A percentile compares a stretch with the other conserved stretches of the same genome.
Evolutionary conservation across 345 rosid species (phyloP).

Genomic region (Ceriops decandra): DNA sequence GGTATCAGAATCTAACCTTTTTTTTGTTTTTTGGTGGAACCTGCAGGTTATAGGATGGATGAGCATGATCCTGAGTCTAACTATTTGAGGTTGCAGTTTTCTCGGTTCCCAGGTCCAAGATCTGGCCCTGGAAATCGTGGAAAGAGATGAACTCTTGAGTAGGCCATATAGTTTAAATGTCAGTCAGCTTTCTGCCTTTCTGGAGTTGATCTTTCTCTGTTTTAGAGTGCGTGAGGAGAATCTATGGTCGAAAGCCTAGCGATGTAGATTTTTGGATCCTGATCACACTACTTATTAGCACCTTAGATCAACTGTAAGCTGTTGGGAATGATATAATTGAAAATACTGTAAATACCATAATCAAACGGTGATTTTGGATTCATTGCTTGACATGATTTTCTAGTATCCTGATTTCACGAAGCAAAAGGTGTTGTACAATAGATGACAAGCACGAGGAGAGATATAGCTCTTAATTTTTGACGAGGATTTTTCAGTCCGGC

Average conservation of each 20-base stretch:
- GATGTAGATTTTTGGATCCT: slow-evolving; percentile 13
- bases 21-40: slow-evolving; percentile 1
- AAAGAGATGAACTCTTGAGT: slow-evolving; percentile 49
- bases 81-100: slow-evolving; percentile 65
- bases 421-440: background rate
- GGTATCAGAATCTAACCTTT: slow-evolving; percentile 11
- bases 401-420: background rate
- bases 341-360: no score
- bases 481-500: no score
- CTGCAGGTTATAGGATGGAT: slow-evolving; percentile 72
- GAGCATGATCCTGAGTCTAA: slow-evolving; percentile 65
- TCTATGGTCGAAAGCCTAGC: slow-evolving; percentile 6
- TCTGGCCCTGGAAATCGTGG: slow-evolving; percentile 53
- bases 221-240: slow-evolving; percentile 11
- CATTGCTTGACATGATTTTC: no score
- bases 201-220: slow-evolving; percentile 1
- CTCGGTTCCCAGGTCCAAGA: slow-evolving; percentile 68
- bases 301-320: slow-evolving; percentile 5
- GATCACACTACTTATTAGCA: slow-evolving; percentile 10
- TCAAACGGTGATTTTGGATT: no score
- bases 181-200: slow-evolving; percentile 11
- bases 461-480: no score
- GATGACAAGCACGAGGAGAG: no score
- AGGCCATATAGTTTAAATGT: slow-evolving; percentile 15
- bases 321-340: background rate